Conservation (phyloP, 495 filamentous ascomycete genomes). For the Tuber microsphaerosporum region DNA sequence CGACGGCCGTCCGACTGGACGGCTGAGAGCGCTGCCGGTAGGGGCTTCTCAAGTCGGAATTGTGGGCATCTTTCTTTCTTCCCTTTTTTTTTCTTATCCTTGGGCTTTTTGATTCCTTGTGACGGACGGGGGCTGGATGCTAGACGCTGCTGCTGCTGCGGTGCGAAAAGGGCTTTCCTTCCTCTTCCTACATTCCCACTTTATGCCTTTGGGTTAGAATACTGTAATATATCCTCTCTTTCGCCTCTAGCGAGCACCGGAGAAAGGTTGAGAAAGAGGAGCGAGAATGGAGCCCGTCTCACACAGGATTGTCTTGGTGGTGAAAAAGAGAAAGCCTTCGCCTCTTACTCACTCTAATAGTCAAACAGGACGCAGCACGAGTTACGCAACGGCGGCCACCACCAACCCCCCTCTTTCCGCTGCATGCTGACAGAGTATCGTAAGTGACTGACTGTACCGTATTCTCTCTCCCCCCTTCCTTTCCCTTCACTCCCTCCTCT, state of each 20-base stretch:
- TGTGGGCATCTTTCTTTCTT: not conserved
- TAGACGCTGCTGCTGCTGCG: not conserved
- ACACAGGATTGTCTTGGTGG: conserved; percentile 12
- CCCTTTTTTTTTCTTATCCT: not conserved
- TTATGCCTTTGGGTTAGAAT: not conserved
- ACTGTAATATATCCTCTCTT: not conserved
- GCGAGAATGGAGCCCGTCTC: conserved; percentile 11
- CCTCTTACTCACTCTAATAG: conserved; percentile 29
- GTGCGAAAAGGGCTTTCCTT: not conserved
- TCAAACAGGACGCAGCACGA: conserved; percentile 30
- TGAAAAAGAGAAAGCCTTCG: conserved; percentile 14
- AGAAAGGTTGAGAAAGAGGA: not conserved
- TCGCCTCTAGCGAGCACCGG: not conserved
- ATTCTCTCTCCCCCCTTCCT: conserved; percentile 17
- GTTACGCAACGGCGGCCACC: conserved; percentile 29
- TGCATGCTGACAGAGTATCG: conserved; percentile 28
- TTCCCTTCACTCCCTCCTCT: conserved; percentile 17
- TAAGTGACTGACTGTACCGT: conserved; percentile 13
- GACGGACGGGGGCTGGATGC: conserved; percentile 1
- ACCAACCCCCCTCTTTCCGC: conserved; percentile 35
- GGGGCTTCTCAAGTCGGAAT: not conserved
- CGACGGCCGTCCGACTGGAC: too few species aligned
- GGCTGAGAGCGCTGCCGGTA: too few species aligned
- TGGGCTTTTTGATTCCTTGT: not conserved
- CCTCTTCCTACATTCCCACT: not conserved